Percentiles rank a stretch among this genome's conserved stretches.
Conservation (phyloP, 2,329 filamentous ascomycete genomes). For the Myriosclerotinia curreyana region DNA sequence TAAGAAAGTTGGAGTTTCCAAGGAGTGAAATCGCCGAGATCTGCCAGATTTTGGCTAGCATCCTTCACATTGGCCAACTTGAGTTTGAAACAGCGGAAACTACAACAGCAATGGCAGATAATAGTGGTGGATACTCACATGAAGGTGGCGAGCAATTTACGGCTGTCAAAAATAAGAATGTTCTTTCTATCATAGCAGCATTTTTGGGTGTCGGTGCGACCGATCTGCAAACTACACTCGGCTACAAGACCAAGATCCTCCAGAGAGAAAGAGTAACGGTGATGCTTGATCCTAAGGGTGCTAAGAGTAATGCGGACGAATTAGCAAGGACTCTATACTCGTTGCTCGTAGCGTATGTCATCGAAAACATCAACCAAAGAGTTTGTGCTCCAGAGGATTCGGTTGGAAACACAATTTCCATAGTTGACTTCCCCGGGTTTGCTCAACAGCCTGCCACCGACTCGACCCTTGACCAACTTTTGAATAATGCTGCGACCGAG, state of each 20-base stretch:
- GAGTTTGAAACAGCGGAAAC: constrained; percentile 83
- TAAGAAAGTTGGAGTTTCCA: constrained; percentile 91
- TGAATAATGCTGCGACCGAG: constrained; percentile 93
- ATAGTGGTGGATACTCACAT: constrained; percentile 94
- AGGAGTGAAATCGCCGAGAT: constrained; percentile 93
- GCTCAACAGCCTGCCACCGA: constrained; percentile 79
- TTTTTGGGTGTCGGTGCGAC: constrained; percentile 82
- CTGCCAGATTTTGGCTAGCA: constrained; percentile 88
- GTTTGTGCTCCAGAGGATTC: constrained; percentile 84
- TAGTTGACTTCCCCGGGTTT: constrained; percentile 96
- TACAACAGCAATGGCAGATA: constrained; percentile 76
- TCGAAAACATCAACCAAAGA: constrained; percentile 87
- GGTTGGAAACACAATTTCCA: constrained; percentile 88
- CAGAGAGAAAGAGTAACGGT: constrained; percentile 97
- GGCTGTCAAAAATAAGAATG: constrained; percentile 89
- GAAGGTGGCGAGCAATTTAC: constrained; percentile 87
- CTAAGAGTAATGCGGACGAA: constrained; percentile 88
- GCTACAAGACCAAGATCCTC: constrained; percentile 96
- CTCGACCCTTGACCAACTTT: constrained; percentile 83
- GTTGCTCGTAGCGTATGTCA: constrained; percentile 86
- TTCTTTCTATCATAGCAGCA: constrained; percentile 80
- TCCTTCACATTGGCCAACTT: constrained; percentile 95
- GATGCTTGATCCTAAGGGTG: constrained; percentile 91
- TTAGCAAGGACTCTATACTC: constrained; percentile 91
- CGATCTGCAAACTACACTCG: constrained; percentile 82